Evolutionary conservation across 2,329 filamentous ascomycete species (phyloP).

Genomic region (Neofusicoccum umdonicola): DNA sequence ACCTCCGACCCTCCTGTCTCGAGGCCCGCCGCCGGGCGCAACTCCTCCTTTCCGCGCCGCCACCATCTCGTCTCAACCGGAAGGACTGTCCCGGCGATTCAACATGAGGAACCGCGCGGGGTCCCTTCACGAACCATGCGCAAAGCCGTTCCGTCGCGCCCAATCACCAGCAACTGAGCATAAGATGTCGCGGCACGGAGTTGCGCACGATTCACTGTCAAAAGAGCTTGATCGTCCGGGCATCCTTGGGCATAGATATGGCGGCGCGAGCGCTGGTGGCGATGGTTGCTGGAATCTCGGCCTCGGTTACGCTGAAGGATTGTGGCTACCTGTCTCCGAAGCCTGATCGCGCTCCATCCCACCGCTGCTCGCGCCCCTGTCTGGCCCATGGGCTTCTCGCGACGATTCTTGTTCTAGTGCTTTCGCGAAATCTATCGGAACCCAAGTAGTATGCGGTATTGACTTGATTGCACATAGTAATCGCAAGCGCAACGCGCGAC

Average conservation of each 20-base stretch:
- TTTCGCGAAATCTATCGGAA: background rate
- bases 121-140: background rate
- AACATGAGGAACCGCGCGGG: too few species aligned
- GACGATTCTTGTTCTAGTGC: background rate
- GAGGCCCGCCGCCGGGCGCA: too few species aligned
- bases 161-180: background rate
- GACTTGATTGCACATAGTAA: background rate
- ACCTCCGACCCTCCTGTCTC: background rate
- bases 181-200: background rate
- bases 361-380: background rate
- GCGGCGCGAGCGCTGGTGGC: background rate
- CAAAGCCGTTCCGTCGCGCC: background rate
- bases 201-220: background rate
- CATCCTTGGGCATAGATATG: too few species aligned
- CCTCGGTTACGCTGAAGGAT: background rate
- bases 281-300: background rate
- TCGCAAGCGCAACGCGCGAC: conserved; percentile 3
- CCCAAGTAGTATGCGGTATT: background rate
- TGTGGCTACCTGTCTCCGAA: background rate
- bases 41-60: background rate
- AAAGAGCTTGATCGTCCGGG: background rate
- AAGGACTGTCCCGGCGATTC: background rate
- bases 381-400: background rate
- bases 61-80: background rate
- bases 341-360: background rate